Evolutionary conservation across 495 filamentous ascomycete species (phyloP).

Genomic region (Penicillium goetzii): DNA sequence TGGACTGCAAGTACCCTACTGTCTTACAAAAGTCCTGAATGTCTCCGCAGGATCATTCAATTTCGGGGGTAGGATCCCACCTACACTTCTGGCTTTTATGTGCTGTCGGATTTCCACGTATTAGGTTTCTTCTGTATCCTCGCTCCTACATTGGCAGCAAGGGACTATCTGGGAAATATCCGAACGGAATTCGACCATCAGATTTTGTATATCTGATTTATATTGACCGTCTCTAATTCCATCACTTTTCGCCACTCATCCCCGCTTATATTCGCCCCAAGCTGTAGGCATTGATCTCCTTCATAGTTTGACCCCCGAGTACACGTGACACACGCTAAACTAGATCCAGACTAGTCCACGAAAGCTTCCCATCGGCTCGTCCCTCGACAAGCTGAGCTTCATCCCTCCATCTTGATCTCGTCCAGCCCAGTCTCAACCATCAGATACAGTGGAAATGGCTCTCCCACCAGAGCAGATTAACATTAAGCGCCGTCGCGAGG

Average conservation of each 20-base stretch:
- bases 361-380: slow-evolving; percentile 9
- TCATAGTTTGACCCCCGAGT: too few species aligned
- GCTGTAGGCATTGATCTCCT: too few species aligned
- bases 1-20: too few species aligned
- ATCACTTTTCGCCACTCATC: too few species aligned
- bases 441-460: slow-evolving; percentile 34
- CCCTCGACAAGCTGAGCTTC: background rate
- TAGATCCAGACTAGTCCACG: slow-evolving; percentile 9
- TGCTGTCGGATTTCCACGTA: background rate
- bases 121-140: background rate
- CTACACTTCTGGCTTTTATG: background rate
- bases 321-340: slow-evolving; percentile 20
- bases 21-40: too few species aligned
- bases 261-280: too few species aligned
- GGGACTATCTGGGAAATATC: too few species aligned
- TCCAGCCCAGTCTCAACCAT: slow-evolving; percentile 12
- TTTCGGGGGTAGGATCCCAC: too few species aligned
- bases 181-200: too few species aligned
- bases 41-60: too few species aligned
- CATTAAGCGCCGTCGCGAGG: slow-evolving; percentile 60
- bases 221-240: too few species aligned
- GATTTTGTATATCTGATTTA: too few species aligned
- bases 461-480: slow-evolving; percentile 58
- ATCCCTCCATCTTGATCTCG: slow-evolving; percentile 4
- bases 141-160: background rate